Evolutionary conservation across 1,139 yeast genomes (phyloP), one percentile per base, ranked within the genome.

Genomic region (Diutina catenulata): DNA sequence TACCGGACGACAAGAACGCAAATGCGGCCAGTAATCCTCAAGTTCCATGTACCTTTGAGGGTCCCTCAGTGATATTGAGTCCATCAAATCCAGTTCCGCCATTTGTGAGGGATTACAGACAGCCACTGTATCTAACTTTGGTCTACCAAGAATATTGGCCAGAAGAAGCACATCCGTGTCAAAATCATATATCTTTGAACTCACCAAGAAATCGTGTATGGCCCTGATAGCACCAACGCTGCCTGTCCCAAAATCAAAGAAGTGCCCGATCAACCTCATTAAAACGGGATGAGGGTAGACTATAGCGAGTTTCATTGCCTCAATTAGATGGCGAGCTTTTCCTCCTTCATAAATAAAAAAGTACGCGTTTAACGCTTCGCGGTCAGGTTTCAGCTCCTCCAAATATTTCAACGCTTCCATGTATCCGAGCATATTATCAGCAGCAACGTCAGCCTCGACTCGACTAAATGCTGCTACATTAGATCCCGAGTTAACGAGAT

Each of bases 281-380:
- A 64, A 39, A 4, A 38, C 28, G 2, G 54, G 48, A 43, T 64
- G 68, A 1, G 72, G 72, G 42, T 62, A 63, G 3, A 62, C 43
- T 1, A 59, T 39, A 9, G 49, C 52, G 36, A 52, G 56, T 42
- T 63, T 64, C 43, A 66, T 41, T 6, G 52, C 56, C 6, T 56
- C 59, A 3, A 67, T 43, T 1, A 60, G 39, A 32, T 47, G 45
- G 13, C 37, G 45, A 42, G 43, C 54, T 20, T 50, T 51, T 20
- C 49, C 43, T 1, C 64, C 69, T 26, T 60, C 62, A 63, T 65
- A 58, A n/a, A 62, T 51, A 28, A 45, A 47, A 40, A 65, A 54
- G 36, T 45, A 53, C 4, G 52, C 39, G 16, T 51, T 49, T 23
- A 63, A 38, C 20, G 56, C 61, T n/a, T 50, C 55, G 29, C 41